These are phyloP conservation scores for Aspergillus affinis DNA, from an alignment of 495 filamentous ascomycete genomes.

Conservation along the genomic window DNA sequence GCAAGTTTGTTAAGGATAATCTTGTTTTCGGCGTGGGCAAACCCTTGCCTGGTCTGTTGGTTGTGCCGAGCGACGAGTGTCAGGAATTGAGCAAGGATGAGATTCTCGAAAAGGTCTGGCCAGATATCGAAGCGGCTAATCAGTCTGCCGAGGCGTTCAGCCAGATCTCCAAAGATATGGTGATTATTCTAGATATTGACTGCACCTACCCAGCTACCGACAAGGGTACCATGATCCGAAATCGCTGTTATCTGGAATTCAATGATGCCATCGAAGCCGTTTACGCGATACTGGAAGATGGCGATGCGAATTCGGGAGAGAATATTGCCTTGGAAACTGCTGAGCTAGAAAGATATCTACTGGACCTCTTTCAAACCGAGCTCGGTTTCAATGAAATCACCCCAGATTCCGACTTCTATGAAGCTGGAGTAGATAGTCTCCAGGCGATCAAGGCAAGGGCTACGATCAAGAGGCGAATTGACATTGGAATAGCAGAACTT, in stretches of 20 bases:
- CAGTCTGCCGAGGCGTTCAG: constrained; percentile 41
- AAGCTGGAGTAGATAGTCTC: constrained; percentile 54
- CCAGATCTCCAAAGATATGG: constrained; percentile 46
- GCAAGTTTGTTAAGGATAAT: constrained; percentile 22
- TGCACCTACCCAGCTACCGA: constrained; percentile 45
- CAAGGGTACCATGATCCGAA: constrained; percentile 49
- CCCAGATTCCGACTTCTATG: constrained; percentile 48
- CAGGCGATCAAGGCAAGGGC: constrained; percentile 50
- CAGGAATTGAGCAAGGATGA: constrained; percentile 27
- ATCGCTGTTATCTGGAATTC: constrained; percentile 43
- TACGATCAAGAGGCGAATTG: constrained; percentile 36
- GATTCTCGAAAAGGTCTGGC: constrained; percentile 42
- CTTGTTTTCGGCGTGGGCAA: constrained; percentile 25
- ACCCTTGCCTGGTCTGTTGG: constrained; percentile 30
- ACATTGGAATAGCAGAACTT: constrained; percentile 33
- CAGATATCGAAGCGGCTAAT: constrained; percentile 41
- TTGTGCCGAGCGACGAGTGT: constrained; percentile 36
- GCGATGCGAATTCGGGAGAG: background rate
- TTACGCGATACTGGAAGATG: constrained; percentile 28
- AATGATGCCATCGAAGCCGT: constrained; percentile 38
- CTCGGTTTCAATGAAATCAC: constrained; percentile 20
- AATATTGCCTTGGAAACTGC: constrained; percentile 20
- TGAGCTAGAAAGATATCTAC: constrained; percentile 26
- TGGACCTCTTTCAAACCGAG: constrained; percentile 27
- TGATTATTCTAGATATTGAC: constrained; percentile 34